Base-by-base conservation (phyloP, 1,284 basidiomycete genomes). In the Leccinum solheimii region DNA sequence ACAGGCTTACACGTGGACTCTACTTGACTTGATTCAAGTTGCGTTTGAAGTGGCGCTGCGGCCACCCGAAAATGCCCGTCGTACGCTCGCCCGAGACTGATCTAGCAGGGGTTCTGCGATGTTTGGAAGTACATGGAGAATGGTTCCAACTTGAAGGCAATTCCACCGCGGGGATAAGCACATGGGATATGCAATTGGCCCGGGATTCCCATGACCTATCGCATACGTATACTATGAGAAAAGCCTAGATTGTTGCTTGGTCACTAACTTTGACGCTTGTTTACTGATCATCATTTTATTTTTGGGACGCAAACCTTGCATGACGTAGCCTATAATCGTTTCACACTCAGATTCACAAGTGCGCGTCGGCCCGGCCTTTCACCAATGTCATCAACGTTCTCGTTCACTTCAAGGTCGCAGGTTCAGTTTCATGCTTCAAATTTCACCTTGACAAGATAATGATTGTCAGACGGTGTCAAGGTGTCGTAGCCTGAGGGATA, bases 231-330 rank as follows among this genome's bases (percentile, higher is more conserved):
- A 48, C 10, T 19, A 48, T 48, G 14, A 50, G 49, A 27, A 8
- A 26, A 16, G 9, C 23, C 23, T 23, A 9, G 16, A 4, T 1
- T 16, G 49, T 27, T 49, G 48, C n/a, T 27, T 3, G n/a, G 11
- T 16, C 26, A 61, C n/a, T 13, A 21, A 53, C 26, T n/a, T 61
- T 61, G 59, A 34, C 26, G 7, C 19, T 38, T 61, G 16, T 30
- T 34, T 13, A 34, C 8, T 32, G 16, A 32, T 19, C 23, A 26
- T 40, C 16, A 40, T 30, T 36, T n/a, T 4, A 40, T 30, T 36
- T 23, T 21, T n/a, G 16, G 14, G 27, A 19, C 4, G 26, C 30
- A 5, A 19, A 51, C 19, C 23, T 49, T 38, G 19, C 27, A 34
- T 34, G 32, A 34, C 32, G 32, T 34, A 34, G 32, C 32, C 32